Base-by-base conservation (phyloP, 148 eudicot species). In the Bassia scoparia region DNA sequence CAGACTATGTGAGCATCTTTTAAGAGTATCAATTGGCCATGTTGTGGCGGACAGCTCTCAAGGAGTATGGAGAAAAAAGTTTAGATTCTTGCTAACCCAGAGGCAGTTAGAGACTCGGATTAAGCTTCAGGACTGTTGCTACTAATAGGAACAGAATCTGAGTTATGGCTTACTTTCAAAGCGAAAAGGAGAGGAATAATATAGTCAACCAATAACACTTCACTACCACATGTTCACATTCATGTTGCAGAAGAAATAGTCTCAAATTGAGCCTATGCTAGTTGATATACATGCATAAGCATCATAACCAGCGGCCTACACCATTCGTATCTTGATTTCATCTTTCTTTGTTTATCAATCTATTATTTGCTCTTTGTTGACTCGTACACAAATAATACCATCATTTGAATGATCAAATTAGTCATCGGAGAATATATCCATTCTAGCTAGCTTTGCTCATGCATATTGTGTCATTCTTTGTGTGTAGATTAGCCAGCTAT, bases 1-100 rank as follows among this genome's bases (percentile, higher is more conserved):
- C 71, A 65, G 66, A 46, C 33, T 23, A 59, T 67, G 49, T 33
- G 53, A 12, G 76, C 81, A 67, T 59, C 76, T 58, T n/a, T 49
- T 27, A 18, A 29, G 58, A 78, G 44, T 69, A 67, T 15, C 73
- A 48, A 67, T 49, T 67, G 76, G 55, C 60, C 68, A 65, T 78
- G 65, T 50, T 34, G 53, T 66, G 71, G 50, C 66, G 27, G 34
- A 59, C 24, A 24, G 48, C 54, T 48, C 16, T 7, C 67, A 35
- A 24, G n/a, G 0, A 72, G 11, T 7, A 23, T 35, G 23, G 29
- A 64, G 29, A 2, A 56, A 55, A 18, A 54, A 52, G 52, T 23
- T 33, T 10, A 21, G 64, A 77, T 71, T 77, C 75, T 71, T 15
- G 55, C 31, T 37, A 18, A 23, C 24, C 46, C 53, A 64, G 44